A percentile compares a stretch with the other conserved stretches of the same genome.
Conservation (phyloP, 257 asterid species). For the Nemophila menziesii region DNA sequence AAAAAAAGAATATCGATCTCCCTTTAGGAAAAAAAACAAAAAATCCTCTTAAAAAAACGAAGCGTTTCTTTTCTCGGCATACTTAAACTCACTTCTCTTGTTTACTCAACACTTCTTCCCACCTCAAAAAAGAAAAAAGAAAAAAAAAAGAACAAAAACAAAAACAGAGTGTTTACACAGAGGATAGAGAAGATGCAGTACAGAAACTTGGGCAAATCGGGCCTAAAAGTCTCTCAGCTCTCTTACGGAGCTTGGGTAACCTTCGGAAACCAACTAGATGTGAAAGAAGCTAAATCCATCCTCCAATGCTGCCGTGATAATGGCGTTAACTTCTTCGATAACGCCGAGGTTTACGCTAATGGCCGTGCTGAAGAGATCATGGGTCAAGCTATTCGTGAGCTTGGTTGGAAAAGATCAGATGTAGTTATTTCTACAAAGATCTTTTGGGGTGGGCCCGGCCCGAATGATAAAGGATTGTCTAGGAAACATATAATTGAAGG, state of each 20-base stretch:
- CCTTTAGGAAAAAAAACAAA: too few relatives aligned
- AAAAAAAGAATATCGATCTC: too few relatives aligned
- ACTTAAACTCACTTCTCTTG: too few relatives aligned
- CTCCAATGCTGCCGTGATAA: conserved; percentile 90
- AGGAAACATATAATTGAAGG: conserved; percentile 88
- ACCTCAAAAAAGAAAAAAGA: background rate
- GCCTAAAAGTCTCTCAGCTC: conserved; percentile 88
- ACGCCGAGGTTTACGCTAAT: conserved; percentile 96
- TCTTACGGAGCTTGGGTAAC: conserved; percentile 96
- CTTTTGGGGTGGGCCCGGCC: conserved; percentile 98
- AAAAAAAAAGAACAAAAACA: background rate
- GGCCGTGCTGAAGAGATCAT: conserved; percentile 97
- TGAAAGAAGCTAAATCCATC: conserved; percentile 80
- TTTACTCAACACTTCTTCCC: background rate
- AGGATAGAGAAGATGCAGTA: conserved; percentile 70
- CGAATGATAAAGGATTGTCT: conserved; percentile 89
- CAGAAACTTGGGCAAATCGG: conserved; percentile 85
- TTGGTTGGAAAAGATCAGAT: conserved; percentile 92
- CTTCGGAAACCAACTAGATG: conserved; percentile 92
- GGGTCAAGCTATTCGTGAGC: conserved; percentile 96
- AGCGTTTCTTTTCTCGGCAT: too few relatives aligned
- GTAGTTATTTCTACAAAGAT: conserved; percentile 86
- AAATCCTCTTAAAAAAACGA: too few relatives aligned
- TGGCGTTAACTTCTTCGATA: conserved; percentile 94
- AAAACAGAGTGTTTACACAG: too few relatives aligned